Evolutionary conservation across 805 yeast genomes (phyloP).

Genomic region (Nakazawaea wyomingensis): DNA sequence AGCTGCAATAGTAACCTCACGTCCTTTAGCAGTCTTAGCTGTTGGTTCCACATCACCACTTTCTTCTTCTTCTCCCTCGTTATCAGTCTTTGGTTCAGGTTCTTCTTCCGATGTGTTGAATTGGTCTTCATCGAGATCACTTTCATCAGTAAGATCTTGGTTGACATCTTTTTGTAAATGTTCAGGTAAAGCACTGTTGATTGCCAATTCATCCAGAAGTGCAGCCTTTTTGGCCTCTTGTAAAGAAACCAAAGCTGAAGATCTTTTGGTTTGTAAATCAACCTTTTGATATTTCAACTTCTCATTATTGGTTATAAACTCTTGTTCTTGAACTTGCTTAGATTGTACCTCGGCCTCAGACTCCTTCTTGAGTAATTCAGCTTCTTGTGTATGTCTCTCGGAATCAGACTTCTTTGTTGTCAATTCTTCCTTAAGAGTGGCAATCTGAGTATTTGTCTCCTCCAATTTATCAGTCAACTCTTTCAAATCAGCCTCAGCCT

Average conservation of each 20-base stretch:
- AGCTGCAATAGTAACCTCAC: too few species aligned
- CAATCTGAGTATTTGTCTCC: constrained; percentile 36
- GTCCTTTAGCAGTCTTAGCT: constrained; percentile 17
- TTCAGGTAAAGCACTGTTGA: constrained; percentile 46
- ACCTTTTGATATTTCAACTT: constrained; percentile 38
- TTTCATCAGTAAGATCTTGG: constrained; percentile 23
- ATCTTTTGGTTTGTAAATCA: constrained; percentile 36
- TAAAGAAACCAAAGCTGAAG: constrained; percentile 27
- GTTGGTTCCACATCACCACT: constrained; percentile 28
- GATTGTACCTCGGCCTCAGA: constrained; percentile 18
- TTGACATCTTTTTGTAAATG: constrained; percentile 37
- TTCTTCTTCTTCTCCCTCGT: constrained; percentile 20
- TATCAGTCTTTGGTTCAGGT: constrained; percentile 22
- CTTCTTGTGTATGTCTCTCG: constrained; percentile 23
- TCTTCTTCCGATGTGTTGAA: constrained; percentile 24
- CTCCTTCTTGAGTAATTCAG: constrained; percentile 14
- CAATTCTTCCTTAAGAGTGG: constrained; percentile 33
- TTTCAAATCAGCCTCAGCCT: constrained; percentile 35
- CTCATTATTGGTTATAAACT: constrained; percentile 25
- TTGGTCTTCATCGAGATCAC: constrained; percentile 23
- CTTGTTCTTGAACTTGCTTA: constrained; percentile 24
- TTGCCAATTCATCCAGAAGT: constrained; percentile 37
- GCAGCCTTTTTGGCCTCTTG: constrained; percentile 34
- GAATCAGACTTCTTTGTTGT: constrained; percentile 25
- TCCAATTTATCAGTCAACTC: constrained; percentile 40